A percentile compares a stretch with the other conserved stretches of the same genome.
Conservation (phyloP, 106 monocot species). For the Dendrobium catenatum region DNA sequence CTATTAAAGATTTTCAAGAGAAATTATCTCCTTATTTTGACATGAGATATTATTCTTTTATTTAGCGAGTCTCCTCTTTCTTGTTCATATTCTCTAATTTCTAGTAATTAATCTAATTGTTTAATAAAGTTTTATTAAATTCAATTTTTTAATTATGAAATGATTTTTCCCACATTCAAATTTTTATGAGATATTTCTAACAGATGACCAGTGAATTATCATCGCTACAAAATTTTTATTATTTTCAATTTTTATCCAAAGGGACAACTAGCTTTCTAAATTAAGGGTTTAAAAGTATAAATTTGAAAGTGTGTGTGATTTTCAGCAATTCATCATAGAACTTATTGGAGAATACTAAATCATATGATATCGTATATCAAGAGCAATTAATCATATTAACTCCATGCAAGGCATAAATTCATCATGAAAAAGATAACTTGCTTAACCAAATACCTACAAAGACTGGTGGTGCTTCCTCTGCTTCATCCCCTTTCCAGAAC, state of each 20-base stretch:
- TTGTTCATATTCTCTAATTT: not conserved
- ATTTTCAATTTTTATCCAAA: not conserved
- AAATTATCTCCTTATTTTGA: not conserved
- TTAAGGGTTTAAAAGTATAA: not conserved
- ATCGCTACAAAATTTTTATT: not conserved
- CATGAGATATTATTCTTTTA: not conserved
- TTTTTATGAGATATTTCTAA: not conserved
- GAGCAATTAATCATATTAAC: not conserved
- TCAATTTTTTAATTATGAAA: not conserved
- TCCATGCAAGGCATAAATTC: not conserved
- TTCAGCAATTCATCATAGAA: not conserved
- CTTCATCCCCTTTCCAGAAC: conserved; percentile 95
- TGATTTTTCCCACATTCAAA: not conserved
- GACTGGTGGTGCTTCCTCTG: conserved; percentile 95
- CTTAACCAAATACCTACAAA: conserved; percentile 83
- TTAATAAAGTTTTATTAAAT: not conserved
- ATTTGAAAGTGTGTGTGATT: not conserved
- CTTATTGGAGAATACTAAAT: too few species aligned
- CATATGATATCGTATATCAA: not conserved
- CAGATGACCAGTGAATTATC: not conserved
- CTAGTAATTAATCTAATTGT: not conserved
- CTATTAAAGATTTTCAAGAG: not conserved
- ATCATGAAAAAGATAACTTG: not conserved
- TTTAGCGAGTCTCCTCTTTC: not conserved
- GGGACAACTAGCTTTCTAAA: not conserved